Evolutionary conservation across 1,284 basidiomycete species (phyloP).

Genomic region (Nidula niveotomentosa): DNA sequence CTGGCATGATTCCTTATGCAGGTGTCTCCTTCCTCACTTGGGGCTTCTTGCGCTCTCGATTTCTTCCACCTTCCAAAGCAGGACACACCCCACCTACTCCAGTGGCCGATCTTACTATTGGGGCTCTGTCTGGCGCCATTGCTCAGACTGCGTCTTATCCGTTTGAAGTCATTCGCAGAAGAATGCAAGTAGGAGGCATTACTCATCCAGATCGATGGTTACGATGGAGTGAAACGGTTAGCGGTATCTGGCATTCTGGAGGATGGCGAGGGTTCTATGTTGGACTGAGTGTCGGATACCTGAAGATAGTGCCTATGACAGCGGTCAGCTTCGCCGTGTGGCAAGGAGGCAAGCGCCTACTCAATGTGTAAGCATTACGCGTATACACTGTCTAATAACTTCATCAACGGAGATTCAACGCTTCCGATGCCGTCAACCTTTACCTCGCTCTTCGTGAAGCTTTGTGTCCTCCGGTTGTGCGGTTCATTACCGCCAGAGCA

Average conservation of each 20-base stretch:
- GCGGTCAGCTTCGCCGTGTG: constrained; percentile 79
- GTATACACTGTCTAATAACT: no score
- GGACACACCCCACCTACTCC: constrained; percentile 38
- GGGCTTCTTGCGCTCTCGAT: constrained; percentile 76
- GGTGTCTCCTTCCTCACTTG: constrained; percentile 95
- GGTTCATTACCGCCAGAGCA: no score
- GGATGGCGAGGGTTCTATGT: constrained; percentile 94
- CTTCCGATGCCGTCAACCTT: no score
- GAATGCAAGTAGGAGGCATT: constrained; percentile 96
- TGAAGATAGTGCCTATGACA: constrained; percentile 98
- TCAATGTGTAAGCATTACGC: constrained; percentile 40
- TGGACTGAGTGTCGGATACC: constrained; percentile 90
- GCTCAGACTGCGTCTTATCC: constrained; percentile 95
- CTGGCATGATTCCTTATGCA: constrained; percentile 96
- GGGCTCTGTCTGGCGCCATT: constrained; percentile 88
- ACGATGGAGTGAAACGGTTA: constrained; percentile 77
- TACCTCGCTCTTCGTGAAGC: no score
- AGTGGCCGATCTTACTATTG: constrained; percentile 72
- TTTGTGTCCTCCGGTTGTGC: no score
- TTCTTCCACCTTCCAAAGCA: constrained; percentile 48
- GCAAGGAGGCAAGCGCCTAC: constrained; percentile 67
- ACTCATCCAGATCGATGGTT: constrained; percentile 78
- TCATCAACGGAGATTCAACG: no score
- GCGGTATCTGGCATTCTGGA: constrained; percentile 62
- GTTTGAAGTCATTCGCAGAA: constrained; percentile 90